These are phyloP conservation scores for Ceratobasidium sp. DNA, from an alignment of 1,284 basidiomycete genomes.

Conservation along the genomic window DNA sequence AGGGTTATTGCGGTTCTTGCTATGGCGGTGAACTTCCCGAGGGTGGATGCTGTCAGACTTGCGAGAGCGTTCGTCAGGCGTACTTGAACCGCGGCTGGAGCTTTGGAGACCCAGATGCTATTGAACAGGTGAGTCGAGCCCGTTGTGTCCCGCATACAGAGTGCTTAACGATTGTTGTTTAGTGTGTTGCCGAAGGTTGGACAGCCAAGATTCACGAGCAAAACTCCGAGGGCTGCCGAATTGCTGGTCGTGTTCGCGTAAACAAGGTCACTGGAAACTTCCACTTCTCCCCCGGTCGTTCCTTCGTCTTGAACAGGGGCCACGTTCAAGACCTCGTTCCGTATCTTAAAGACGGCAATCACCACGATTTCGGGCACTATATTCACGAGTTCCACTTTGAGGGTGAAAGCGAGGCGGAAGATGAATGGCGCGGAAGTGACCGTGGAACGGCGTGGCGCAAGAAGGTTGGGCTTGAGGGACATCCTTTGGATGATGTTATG, in stretches of 20 bases:
- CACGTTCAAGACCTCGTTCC: conserved; percentile 95
- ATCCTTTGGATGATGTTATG: conserved; percentile 82
- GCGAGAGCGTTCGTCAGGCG: conserved; percentile 92
- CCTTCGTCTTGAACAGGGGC: conserved; percentile 88
- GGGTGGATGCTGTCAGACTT: conserved; percentile 93
- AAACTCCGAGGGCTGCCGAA: conserved; percentile 92
- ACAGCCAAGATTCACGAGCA: conserved; percentile 93
- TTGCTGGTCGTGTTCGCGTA: conserved; percentile 89
- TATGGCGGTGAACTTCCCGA: conserved; percentile 89
- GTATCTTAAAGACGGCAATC: conserved; percentile 86
- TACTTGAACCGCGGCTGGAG: conserved; percentile 96
- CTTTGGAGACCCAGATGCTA: conserved; percentile 88
- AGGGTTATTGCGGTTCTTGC: conserved; percentile 93
- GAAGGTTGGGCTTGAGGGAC: conserved; percentile 75
- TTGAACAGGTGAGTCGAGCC: conserved; percentile 78
- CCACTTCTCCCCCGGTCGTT: conserved; percentile 87
- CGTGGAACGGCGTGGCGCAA: conserved; percentile 69
- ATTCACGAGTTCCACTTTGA: conserved; percentile 87
- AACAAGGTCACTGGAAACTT: conserved; percentile 98
- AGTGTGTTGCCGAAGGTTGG: conserved; percentile 97
- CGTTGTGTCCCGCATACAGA: not conserved
- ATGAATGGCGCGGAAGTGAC: conserved; percentile 59
- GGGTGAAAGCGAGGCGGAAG: conserved; percentile 80
- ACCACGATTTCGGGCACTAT: conserved; percentile 93
- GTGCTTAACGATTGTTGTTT: not conserved